These are phyloP conservation scores for Yamadazyma epiphylla DNA, from an alignment of 1,139 yeast genomes.

Conservation along the genomic window DNA sequence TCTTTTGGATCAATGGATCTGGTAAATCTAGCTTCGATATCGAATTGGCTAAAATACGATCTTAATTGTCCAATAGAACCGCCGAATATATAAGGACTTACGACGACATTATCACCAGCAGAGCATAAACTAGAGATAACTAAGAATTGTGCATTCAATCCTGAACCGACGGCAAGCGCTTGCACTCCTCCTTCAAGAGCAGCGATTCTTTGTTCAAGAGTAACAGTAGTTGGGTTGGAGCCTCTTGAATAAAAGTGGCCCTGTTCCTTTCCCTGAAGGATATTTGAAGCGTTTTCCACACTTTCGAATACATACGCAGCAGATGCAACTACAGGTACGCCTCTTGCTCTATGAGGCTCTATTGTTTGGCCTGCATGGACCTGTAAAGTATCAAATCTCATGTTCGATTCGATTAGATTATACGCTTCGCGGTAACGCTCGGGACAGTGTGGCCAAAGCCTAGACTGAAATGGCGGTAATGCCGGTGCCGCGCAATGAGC, in stretches of 20 bases:
- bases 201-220: constrained; percentile 84
- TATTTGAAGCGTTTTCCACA: constrained; percentile 85
- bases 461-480: no score
- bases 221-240: constrained; percentile 88
- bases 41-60: constrained; percentile 81
- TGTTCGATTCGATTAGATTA: no score
- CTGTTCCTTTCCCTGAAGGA: constrained; percentile 74
- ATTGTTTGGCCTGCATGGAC: neutral
- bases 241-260: constrained; percentile 86
- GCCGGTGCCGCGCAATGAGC: no score
- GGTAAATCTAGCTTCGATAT: constrained; percentile 79
- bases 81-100: constrained; percentile 84
- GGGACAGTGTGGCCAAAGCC: no score
- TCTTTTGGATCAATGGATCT: constrained; percentile 68
- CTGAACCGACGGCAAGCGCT: constrained; percentile 84
- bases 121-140: constrained; percentile 83
- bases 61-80: constrained; percentile 94
- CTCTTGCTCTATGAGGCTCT: neutral
- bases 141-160: constrained; percentile 88
- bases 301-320: constrained; percentile 80
- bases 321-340: constrained; percentile 42
- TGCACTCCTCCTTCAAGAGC: constrained; percentile 90
- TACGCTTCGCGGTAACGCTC: no score
- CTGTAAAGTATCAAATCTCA: constrained; percentile 55
- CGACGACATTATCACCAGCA: constrained; percentile 80